Conservation (phyloP, 2,329 filamentous ascomycete species). For the Fusarium foetens region DNA sequence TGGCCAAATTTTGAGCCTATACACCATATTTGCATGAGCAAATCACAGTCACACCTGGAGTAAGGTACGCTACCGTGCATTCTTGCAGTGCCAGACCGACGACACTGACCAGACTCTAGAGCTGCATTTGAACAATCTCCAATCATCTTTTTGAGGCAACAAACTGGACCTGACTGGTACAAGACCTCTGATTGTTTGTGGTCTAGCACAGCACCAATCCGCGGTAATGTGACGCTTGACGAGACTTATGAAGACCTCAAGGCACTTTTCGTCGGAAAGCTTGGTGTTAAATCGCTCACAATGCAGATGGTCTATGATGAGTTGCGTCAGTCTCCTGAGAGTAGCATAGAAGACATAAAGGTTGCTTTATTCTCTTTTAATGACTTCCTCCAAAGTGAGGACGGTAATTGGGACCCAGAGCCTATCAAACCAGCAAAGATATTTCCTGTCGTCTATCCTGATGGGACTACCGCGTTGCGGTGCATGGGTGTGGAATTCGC, state of each 20-base stretch:
- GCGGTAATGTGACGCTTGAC: constrained; percentile 18
- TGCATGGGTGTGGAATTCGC: constrained; percentile 18
- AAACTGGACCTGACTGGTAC: constrained; percentile 2
- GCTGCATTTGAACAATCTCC: constrained; percentile 7
- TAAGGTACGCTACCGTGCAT: background rate
- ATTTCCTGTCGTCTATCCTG: constrained; percentile 22
- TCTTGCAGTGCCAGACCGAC: rapidly evolving
- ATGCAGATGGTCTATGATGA: constrained; percentile 37
- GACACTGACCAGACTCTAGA: constrained; percentile 1
- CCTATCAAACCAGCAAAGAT: constrained; percentile 24
- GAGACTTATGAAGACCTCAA: background rate
- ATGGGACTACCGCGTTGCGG: background rate
- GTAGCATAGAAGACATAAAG: constrained; percentile 3
- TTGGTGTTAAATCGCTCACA: constrained; percentile 24
- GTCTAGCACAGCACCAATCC: constrained; percentile 26
- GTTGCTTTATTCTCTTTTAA: constrained; percentile 14
- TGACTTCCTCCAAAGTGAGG: background rate
- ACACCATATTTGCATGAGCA: constrained; percentile 16
- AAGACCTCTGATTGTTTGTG: constrained; percentile 28
- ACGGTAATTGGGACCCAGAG: background rate
- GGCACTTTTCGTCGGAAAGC: constrained; percentile 15
- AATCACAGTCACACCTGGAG: background rate
- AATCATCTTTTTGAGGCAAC: constrained; percentile 2
- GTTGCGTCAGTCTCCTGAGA: constrained; percentile 2
- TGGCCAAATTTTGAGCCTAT: background rate